Base-by-base conservation (phyloP, 2,329 filamentous ascomycete species). In the Neopestalotiopsis clavispora region DNA sequence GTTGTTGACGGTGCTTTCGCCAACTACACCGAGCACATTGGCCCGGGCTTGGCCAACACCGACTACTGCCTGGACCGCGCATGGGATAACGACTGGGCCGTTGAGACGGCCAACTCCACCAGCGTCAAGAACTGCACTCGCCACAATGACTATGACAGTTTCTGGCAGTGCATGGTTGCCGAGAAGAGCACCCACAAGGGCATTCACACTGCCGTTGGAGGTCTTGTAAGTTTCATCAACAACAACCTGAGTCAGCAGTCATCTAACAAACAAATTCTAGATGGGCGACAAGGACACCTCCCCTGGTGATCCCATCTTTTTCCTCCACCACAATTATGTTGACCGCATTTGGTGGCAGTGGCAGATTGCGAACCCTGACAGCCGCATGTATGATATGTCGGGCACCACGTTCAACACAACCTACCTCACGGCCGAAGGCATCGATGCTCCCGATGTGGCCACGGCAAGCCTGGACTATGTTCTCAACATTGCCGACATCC, bases 1-100 rank as follows among this genome's bases (percentile, higher is more conserved):
- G 75, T 82, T 38, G 58, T 69, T 0, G 74, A 78, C 49, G 80
- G 80, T 1, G 77, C 79, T 0, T 82, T 82, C 70, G 71, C 71
- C 9, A 79, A 80, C 69, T 67, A 77, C 60, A 77, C 74, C 0
- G 73, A 80, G 32, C 75, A 77, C 42, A 74, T 80, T 45, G 71
- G 72, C 12, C 72, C 73, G 23, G 74, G 75, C 32, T 65, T 72
- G n/a, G 69, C 66, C n/a, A 68, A 63, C 1, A 62, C 62, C 30
- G 66, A 71, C 3, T 74, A 74, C 68, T 78, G 75, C 65, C 71
- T 78, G 66, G 69, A 74, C 34, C 69, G 76, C 13, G 30, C 34
- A 1, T 63, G 60, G 60, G 60, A 63, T 14, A 63, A 63, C 14
- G 32, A 28, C 14, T 63, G 60, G 60, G 60, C 60, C 14, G 34